Conservation (phyloP, 306 rosid genomes). For the Ormosia semicastrata region DNA sequence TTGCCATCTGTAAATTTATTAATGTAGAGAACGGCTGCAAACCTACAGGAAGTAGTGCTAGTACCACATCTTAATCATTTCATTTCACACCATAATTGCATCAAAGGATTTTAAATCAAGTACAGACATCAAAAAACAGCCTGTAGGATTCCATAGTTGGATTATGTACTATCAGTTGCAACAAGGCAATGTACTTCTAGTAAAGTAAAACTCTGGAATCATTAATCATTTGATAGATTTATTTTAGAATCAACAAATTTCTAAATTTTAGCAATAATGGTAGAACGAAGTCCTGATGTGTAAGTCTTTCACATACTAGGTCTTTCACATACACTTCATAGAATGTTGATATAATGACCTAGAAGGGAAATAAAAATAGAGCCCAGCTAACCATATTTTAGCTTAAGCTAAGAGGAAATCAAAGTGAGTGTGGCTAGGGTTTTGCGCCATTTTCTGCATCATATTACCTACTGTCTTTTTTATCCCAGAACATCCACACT, state of each 20-base stretch:
- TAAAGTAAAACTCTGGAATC: neutral
- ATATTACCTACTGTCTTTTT: neutral
- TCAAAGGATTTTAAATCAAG: slow-evolving; percentile 11
- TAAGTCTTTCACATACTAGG: neutral
- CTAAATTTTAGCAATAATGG: neutral
- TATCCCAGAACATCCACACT: neutral
- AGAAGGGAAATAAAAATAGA: neutral
- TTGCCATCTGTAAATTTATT: slow-evolving; percentile 8
- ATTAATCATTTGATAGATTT: neutral
- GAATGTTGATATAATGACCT: neutral
- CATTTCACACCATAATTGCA: slow-evolving; percentile 12
- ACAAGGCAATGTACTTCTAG: neutral
- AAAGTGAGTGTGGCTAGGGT: neutral
- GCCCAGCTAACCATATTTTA: neutral
- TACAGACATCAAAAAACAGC: neutral
- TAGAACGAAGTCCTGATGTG: neutral
- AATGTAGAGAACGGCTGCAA: slow-evolving; percentile 9
- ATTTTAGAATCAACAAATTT: neutral
- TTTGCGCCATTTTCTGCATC: slow-evolving; percentile 12
- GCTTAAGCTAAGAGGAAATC: neutral
- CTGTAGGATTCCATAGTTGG: neutral
- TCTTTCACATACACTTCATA: neutral
- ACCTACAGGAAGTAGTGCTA: neutral
- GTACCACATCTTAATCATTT: slow-evolving; percentile 21
- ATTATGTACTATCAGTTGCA: neutral